phyloP scores from a whole-genome alignment of 2,329 filamentous ascomycete species.

The Uncinocarpus reesii region DNA sequence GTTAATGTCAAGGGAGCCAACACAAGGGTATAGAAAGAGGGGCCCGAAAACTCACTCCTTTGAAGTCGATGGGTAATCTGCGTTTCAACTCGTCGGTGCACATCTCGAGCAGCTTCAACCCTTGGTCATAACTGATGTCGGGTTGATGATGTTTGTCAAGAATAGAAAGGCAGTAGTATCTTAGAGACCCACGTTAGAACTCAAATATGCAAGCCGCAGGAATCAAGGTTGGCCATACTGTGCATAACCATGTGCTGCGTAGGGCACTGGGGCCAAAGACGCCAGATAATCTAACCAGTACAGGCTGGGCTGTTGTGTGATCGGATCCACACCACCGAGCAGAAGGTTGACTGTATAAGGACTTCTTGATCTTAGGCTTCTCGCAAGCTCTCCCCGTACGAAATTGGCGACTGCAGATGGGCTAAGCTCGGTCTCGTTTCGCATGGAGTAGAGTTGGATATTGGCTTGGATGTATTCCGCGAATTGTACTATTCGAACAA shows the following conservation, averaged over 20 bases:
- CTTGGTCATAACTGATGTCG: slow-evolving; percentile 78
- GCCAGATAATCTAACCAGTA: slow-evolving; percentile 98
- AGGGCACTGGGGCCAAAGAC: slow-evolving; percentile 74
- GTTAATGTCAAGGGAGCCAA: slow-evolving; percentile 23
- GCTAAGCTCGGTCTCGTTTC: slow-evolving; percentile 85
- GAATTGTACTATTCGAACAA: slow-evolving; percentile 66
- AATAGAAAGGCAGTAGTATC: slow-evolving; percentile 95
- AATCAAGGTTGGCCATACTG: slow-evolving; percentile 53
- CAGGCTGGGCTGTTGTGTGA: slow-evolving; percentile 78
- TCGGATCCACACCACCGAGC: slow-evolving; percentile 84
- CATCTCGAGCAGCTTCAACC: slow-evolving; percentile 83
- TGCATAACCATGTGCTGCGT: slow-evolving; percentile 95
- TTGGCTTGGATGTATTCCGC: slow-evolving; percentile 99
- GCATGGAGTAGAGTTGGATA: slow-evolving; percentile 95
- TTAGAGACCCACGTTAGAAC: slow-evolving; percentile 25
- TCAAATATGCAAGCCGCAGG: background rate
- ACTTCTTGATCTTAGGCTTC: slow-evolving; percentile 78
- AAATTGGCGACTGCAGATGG: slow-evolving; percentile 85
- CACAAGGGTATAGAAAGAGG: background rate
- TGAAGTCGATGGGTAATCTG: slow-evolving; percentile 96
- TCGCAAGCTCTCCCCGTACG: slow-evolving; percentile 85
- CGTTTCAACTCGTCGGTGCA: slow-evolving; percentile 96
- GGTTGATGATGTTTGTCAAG: slow-evolving; percentile 98
- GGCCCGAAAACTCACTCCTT: slow-evolving; percentile 56
- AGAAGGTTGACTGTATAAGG: slow-evolving; percentile 96